A percentile compares a stretch with the other conserved stretches of the same genome.
Evolutionary conservation across 1,284 basidiomycete genomes (phyloP).

Genomic region (Tilletia walkeri): DNA sequence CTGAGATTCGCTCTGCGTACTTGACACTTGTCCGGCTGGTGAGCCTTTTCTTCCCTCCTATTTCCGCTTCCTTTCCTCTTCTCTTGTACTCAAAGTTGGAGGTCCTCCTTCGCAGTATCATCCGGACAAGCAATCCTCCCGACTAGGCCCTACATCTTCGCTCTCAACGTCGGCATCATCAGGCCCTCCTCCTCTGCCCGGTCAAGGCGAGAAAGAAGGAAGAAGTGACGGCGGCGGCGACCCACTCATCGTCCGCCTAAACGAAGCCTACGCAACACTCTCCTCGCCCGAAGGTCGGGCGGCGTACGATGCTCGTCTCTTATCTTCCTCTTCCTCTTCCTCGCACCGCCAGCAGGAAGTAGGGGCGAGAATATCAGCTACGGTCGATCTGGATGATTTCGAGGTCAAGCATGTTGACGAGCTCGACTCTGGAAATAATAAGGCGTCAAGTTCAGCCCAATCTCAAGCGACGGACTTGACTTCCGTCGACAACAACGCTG

Average conservation of each 20-base stretch:
- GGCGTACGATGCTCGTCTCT: background rate
- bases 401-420: slow-evolving; percentile 8
- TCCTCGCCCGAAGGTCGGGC: background rate
- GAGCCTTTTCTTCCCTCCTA: background rate
- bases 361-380: slow-evolving; percentile 6
- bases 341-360: background rate
- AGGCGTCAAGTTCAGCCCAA: background rate
- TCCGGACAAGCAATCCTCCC: slow-evolving; percentile 5
- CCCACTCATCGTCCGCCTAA: slow-evolving; percentile 1
- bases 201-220: background rate
- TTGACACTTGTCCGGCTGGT: background rate
- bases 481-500: background rate
- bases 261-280: slow-evolving; percentile 10
- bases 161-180: background rate
- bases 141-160: background rate
- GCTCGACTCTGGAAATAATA: background rate
- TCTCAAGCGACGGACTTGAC: no score
- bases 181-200: background rate
- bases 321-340: background rate
- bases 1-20: slow-evolving; percentile 4
- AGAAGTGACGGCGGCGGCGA: background rate
- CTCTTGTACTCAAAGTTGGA: background rate
- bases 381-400: slow-evolving; percentile 12
- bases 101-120: background rate
- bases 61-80: background rate